A percentile compares a stretch with the other conserved stretches of the same genome.
These are phyloP conservation scores for Syzygium jambos DNA, from an alignment of 345 rosid genomes.

Conservation along the genomic window DNA sequence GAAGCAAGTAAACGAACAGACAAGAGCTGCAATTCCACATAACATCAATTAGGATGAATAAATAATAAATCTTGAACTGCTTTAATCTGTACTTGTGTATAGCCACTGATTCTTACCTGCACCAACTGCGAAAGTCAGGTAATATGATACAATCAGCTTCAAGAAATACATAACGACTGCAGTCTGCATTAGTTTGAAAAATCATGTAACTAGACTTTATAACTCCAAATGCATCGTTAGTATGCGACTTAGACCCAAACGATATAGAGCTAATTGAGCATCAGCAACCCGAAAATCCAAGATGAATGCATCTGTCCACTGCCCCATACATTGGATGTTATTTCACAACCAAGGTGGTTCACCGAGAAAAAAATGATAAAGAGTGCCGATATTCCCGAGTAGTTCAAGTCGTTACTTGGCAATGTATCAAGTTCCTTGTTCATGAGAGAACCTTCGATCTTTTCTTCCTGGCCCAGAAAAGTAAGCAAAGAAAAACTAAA, in stretches of 20 bases:
- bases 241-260: background rate
- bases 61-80: background rate
- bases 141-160: conserved; percentile 28
- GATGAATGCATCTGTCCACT: background rate
- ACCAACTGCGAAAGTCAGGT: conserved; percentile 28
- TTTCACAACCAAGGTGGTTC: background rate
- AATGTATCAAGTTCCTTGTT: background rate
- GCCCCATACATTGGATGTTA: background rate
- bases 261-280: background rate
- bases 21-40: conserved; percentile 44
- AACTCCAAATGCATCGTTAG: background rate
- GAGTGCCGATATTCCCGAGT: background rate
- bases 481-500: background rate
- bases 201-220: background rate
- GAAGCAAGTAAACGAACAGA: conserved; percentile 63
- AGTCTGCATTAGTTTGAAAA: conserved; percentile 25
- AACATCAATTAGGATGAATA: conserved; percentile 5
- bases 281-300: background rate
- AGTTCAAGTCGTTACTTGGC: background rate
- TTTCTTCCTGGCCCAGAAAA: background rate
- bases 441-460: background rate
- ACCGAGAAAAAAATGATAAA: background rate
- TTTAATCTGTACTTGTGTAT: background rate
- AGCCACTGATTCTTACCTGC: conserved; percentile 32
- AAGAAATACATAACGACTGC: conserved; percentile 30